Evolutionary conservation across 2,329 filamentous ascomycete species (phyloP).

Genomic region (Blastomyces gilchristii): DNA sequence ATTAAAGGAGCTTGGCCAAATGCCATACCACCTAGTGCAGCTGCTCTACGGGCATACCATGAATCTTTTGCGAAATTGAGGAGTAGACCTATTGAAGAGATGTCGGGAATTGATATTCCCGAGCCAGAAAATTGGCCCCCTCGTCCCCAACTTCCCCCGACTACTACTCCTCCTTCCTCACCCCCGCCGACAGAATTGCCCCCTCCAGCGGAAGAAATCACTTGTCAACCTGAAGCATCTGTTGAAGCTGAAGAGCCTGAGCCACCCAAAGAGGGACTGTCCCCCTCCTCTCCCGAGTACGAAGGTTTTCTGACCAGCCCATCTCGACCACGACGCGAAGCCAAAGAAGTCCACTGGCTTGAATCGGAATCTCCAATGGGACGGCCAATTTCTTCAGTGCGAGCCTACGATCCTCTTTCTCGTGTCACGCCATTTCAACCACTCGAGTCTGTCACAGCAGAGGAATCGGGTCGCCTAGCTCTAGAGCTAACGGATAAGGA

Average conservation of each 20-base stretch:
- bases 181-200: not conserved
- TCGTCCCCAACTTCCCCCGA: not conserved
- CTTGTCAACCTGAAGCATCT: not conserved
- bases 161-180: not conserved
- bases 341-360: slow-evolving; percentile 10
- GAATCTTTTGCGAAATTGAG: not conserved
- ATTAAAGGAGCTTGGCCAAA: not conserved
- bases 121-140: not conserved
- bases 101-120: not conserved
- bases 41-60: not conserved
- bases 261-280: not conserved
- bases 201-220: not conserved
- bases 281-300: not conserved
- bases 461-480: slow-evolving; percentile 6
- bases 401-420: slow-evolving; percentile 12
- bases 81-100: not conserved
- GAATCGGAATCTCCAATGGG: slow-evolving; percentile 10
- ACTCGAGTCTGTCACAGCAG: not conserved
- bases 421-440: slow-evolving; percentile 5
- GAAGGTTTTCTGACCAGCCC: not conserved
- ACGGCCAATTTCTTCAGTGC: slow-evolving; percentile 14
- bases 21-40: not conserved
- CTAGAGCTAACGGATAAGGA: slow-evolving; percentile 6
- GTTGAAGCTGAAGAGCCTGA: not conserved
- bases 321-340: not conserved